Evolutionary conservation across 139 green algal species (phyloP).

Genomic region (Picochlorum sp.): DNA sequence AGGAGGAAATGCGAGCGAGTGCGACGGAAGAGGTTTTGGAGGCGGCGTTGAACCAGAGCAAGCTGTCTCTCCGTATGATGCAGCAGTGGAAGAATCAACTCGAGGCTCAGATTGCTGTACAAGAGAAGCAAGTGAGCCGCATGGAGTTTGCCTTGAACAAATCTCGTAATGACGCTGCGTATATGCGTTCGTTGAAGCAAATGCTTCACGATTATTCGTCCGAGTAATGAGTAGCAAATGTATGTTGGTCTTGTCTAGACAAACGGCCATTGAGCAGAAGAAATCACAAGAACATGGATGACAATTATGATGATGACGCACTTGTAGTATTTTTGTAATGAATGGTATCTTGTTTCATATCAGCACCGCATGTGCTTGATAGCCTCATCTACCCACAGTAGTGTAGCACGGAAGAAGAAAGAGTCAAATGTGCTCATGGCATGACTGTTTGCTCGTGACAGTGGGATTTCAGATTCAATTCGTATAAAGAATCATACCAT

Average conservation of each 20-base stretch:
- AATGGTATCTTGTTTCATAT: no score
- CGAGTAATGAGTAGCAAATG: background rate
- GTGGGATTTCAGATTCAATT: no score
- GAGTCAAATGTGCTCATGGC: no score
- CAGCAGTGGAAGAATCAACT: slow-evolving; percentile 7
- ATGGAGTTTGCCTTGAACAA: slow-evolving; percentile 41
- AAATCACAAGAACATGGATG: background rate
- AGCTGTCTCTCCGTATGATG: slow-evolving; percentile 1
- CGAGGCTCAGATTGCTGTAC: slow-evolving; percentile 9
- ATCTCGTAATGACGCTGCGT: slow-evolving; percentile 17
- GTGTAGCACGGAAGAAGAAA: no score
- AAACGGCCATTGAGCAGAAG: no score
- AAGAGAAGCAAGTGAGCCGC: slow-evolving; percentile 18
- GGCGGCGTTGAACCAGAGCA: slow-evolving; percentile 7
- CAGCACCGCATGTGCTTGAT: no score
- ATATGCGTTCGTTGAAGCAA: slow-evolving; percentile 20
- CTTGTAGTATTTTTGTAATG: background rate
- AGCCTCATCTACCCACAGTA: no score
- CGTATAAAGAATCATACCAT: no score
- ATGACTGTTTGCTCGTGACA: no score
- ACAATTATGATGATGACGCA: background rate
- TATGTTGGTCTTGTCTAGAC: background rate
- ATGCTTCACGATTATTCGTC: slow-evolving; percentile 19
- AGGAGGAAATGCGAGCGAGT: slow-evolving; percentile 1
- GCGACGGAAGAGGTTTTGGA: slow-evolving; percentile 8